Evolutionary conservation across 164 flowering plant species (phyloP).

Genomic region (Tetracentron sinense): DNA sequence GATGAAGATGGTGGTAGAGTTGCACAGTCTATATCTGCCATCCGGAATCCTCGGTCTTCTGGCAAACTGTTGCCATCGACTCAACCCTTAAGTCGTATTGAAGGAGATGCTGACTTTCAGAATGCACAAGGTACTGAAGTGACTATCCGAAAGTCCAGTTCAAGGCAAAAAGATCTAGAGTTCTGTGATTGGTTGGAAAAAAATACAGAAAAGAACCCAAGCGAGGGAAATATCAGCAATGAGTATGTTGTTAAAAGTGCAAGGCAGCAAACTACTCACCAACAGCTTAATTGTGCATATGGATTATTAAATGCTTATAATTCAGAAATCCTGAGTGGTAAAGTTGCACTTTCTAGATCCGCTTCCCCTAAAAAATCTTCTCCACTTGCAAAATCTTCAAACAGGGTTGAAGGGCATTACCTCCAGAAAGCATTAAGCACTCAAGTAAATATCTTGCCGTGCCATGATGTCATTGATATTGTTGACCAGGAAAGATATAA

Average conservation of each 20-base stretch:
- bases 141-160: neutral
- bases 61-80: too few relatives aligned
- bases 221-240: slow-evolving; percentile 5
- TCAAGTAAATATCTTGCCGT: slow-evolving; percentile 12
- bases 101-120: slow-evolving; percentile 3
- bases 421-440: slow-evolving; percentile 8
- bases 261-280: slow-evolving; percentile 4
- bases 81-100: neutral
- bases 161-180: slow-evolving; percentile 2
- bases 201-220: slow-evolving; percentile 3
- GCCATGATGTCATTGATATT: slow-evolving; percentile 8
- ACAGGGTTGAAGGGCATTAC: slow-evolving; percentile 14
- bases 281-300: slow-evolving; percentile 3
- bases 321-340: slow-evolving; percentile 5
- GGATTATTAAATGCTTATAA: neutral
- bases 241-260: neutral
- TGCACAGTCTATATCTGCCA: neutral
- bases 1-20: neutral
- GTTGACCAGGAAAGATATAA: slow-evolving; percentile 16
- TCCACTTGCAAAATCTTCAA: slow-evolving; percentile 6
- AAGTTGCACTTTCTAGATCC: slow-evolving; percentile 8
- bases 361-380: slow-evolving; percentile 5
- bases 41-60: too few relatives aligned
- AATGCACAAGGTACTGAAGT: slow-evolving; percentile 8
- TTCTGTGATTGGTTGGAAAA: neutral